Conservation (phyloP, 257 asterid genomes). For the Catharanthus roseus region DNA sequence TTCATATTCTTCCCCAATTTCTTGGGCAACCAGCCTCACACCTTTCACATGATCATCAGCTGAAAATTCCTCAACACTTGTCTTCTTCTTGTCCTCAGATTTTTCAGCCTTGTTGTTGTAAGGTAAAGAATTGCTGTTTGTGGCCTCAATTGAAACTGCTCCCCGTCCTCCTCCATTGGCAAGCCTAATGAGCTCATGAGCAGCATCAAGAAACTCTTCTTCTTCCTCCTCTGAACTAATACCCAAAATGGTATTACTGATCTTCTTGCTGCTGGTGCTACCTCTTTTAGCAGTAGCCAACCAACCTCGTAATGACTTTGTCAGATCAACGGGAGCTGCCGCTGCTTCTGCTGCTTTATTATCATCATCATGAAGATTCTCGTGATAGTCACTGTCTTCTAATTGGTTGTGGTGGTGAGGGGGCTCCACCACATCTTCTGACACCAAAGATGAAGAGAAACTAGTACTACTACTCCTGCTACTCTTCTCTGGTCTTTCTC, state of each 20-base stretch:
- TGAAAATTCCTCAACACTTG: not conserved
- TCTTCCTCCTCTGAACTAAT: constrained; percentile 17
- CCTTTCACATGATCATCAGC: not conserved
- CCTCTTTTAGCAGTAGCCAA: constrained; percentile 52
- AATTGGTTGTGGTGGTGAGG: not conserved
- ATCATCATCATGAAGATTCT: too few species aligned
- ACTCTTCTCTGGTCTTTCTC: too few species aligned
- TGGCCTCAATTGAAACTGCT: constrained; percentile 24
- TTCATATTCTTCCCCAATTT: not conserved
- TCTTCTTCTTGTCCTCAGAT: constrained; percentile 10
- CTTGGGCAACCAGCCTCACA: not conserved
- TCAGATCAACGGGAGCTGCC: constrained; percentile 15
- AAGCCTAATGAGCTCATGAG: constrained; percentile 37
- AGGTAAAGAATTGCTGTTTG: constrained; percentile 26
- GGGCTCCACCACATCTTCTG: constrained; percentile 21
- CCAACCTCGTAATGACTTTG: constrained; percentile 36
- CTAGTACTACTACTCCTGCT: too few species aligned
- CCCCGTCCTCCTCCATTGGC: constrained; percentile 22
- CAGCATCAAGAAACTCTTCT: constrained; percentile 30
- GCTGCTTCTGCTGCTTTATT: too few species aligned
- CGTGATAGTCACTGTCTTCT: constrained; percentile 2
- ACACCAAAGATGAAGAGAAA: constrained; percentile 18
- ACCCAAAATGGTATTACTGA: too few species aligned
- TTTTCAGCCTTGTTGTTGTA: constrained; percentile 8
- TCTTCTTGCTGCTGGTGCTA: constrained; percentile 22